Conservation (phyloP, 176 grass and related monocot genomes). For the Oryza nivara region DNA sequence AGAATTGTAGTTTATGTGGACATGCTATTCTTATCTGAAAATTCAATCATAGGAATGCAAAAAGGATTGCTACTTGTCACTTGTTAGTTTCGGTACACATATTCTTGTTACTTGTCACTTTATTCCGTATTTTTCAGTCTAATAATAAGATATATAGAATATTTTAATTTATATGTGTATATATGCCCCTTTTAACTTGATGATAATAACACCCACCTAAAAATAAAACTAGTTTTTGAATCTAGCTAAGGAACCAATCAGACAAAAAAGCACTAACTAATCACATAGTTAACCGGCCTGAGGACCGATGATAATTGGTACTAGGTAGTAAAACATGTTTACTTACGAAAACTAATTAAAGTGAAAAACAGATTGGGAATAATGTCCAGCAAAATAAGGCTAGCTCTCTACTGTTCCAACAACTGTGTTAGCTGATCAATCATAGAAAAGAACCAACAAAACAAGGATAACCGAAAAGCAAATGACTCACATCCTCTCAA, state of each 20-base stretch:
- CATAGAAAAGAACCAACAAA: conserved; percentile 52
- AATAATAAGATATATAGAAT: background rate
- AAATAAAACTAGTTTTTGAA: background rate
- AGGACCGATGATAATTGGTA: conserved; percentile 13
- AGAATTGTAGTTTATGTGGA: conserved; percentile 31
- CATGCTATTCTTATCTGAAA: conserved; percentile 11
- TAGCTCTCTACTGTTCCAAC: conserved; percentile 40
- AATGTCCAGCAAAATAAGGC: conserved; percentile 47
- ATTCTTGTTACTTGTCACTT: conserved; percentile 14
- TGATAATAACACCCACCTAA: background rate
- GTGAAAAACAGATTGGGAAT: conserved; percentile 11
- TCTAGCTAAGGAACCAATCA: background rate
- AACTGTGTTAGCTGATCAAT: conserved; percentile 51
- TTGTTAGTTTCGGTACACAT: conserved; percentile 6
- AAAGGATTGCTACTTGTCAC: conserved; percentile 27
- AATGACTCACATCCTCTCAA: conserved; percentile 34
- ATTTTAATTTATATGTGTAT: background rate
- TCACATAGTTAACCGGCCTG: background rate
- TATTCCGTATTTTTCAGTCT: background rate
- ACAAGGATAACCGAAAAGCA: conserved; percentile 50
- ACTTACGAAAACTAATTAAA: conserved; percentile 15
- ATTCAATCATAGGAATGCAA: background rate
- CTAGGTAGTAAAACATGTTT: conserved; percentile 13
- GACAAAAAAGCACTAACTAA: background rate
- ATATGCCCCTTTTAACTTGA: background rate